Evolutionary conservation across 2,329 filamentous ascomycete species (phyloP), one percentile per base, ranked within the genome.

Genomic region (Pseudogymnoascus sp.): DNA sequence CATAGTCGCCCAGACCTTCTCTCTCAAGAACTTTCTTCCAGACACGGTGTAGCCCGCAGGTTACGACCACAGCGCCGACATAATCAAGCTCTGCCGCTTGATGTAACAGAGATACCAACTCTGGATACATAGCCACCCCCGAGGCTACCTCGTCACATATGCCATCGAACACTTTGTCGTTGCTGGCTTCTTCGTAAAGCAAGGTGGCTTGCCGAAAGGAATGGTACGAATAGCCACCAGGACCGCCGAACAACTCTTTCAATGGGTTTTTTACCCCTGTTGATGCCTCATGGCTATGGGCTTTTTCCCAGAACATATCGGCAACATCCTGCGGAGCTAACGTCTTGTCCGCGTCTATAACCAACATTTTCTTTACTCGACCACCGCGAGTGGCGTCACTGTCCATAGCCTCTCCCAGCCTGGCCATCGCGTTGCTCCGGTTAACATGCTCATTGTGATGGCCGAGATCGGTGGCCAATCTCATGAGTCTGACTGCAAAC

Each of bases 321-420:
- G 81, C 79, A 3, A 79, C 80, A 65, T 88, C 84, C 11, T 77
- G 66, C 0, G 77, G 63, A 4, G 77, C 72, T 62, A 89, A 70
- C 0, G 84, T 88, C 65, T 73, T 81, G 69, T 88, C 84, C 0
- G 73, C 85, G 65, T 88, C 85, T 2, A 88, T 56, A 0, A 87
- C 78, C 14, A 88, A 60, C 53, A 83, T 71, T 0, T 76, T 83
- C 49, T 81, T 67, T 7, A 77, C 5, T 62, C 42, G 2, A 16
- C 59, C 11, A n/a, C 38, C 7, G 36, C 12, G 4, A 61, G 36
- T 7, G 1, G 56, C 59, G 5, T 5, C 21, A n/a, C 23, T n/a
- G 3, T 25, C 23, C 1, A 75, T 31, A 5, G 49, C 18, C 18
- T 67, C 49, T n/a, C 65, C 46, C 14, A 70, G 36, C 9, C 8